Evolutionary conservation across 345 rosid species (phyloP), one percentile per base, ranked within the genome.

Genomic region (Eucalyptus regnans): DNA sequence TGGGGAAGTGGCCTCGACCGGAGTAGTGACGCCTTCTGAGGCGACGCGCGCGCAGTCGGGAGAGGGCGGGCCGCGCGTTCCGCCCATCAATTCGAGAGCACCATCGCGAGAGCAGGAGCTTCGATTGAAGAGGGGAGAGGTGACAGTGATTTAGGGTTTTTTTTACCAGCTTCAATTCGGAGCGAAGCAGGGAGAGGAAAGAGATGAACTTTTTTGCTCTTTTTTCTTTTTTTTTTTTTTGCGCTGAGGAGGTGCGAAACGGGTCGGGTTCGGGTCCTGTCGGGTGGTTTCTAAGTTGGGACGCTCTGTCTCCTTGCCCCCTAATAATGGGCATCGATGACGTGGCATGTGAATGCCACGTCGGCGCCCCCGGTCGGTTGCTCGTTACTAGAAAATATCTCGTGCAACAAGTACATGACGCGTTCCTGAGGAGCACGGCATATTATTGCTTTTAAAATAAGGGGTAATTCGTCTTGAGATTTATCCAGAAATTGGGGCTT

Each of bases 401-500:
- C 6, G 58, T 52, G 58, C 58, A 52, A 52, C 58, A 0, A 52
- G 2, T 52, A 52, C 58, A 52, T 52, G 58, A 52, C 23, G 7
- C 23, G 23, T 52, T 52, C 56, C 23, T 18, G 1, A 52, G 56
- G 56, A 52, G 23, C 56, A 52, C 0, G 56, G 56, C 18, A 22
- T 52, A 52, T 52, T 52, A 52, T 52, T 23, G 62, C 29, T 56
- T 8, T 56, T 22, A 22, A 56, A 56, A 20, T 56, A 22, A 56
- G 25, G 27, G 27, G 27, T 23, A 23, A 23, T 9, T 56, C 5
- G 5, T 56, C 27, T 56, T 56, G 62, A 56, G 62, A 56, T 25
- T 27, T 5, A 60, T 25, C 7, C 15, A 25, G 4, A 62, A 29
- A 62, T 29, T 1, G 4, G 3, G 1, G 6, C n/a, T 27, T 4